Base-by-base conservation (phyloP, 2,329 filamentous ascomycete genomes). In the Colletotrichum tabaci region DNA sequence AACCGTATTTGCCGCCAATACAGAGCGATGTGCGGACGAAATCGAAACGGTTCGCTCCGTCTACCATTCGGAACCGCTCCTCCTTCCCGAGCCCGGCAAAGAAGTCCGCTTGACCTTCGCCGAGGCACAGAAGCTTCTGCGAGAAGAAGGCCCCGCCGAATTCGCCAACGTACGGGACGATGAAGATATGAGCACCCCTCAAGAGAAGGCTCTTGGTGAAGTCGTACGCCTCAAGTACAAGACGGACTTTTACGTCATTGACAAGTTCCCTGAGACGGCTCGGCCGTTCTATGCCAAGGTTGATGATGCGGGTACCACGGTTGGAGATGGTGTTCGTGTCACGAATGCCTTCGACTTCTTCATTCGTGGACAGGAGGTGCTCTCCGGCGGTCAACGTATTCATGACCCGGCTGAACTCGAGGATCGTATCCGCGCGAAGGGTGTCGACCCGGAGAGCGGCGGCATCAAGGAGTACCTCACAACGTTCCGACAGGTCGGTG, bases 241-340 rank as follows among this genome's bases (percentile, higher is more conserved):
- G 80, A 96, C 95, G 72, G 96, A 99, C 85, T 98, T 98, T 85
- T 98, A 98, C 85, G 92, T 97, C 26, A 89, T 99, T 74, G 96
- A 98, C 87, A 96, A 98, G 84, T 99, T 98, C 87, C 96, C 96
- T 55, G 91, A 96, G 82, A 87, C 87, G 47, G 94, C 96, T 23
- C 90, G 96, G 40, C 96, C 96, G 6, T 98, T 98, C 84, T 98
- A 98, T 84, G 95, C 96, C 73, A 35, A 35, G 30, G 94, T 96
- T 85, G 91, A 93, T 65, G 93, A 93, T 78, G 89, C 90, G 3
- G 85, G 88, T 53, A 89, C 30, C 8, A 35, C 30, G 30, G 30
- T 35, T 35, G 30, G 30, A 35, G 30, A 35, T 10, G 30, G 30
- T 8, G 30, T 35, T 35, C 30, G 30, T 35, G 30, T 94, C 74